phyloP scores from a whole-genome alignment of 1,139 yeast species.

The Scheffersomyces parashehatae region DNA sequence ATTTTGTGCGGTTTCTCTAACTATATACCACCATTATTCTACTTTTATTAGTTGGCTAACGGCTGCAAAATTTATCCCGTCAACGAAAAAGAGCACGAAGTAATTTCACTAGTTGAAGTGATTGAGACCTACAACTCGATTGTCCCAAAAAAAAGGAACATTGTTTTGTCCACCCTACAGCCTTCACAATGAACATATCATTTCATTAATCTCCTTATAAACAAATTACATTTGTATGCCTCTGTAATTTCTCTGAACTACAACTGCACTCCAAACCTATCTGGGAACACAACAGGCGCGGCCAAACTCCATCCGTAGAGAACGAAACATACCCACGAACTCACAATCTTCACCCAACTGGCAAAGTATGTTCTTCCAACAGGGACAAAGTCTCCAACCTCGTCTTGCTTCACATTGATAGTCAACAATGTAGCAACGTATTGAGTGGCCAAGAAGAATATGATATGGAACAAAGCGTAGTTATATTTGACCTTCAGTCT shows the following conservation, averaged over 20 bases:
- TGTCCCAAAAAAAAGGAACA: too few species aligned
- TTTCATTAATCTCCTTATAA: too few species aligned
- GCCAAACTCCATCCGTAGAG: constrained; percentile 88
- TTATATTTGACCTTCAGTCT: constrained; percentile 73
- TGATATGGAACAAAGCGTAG: constrained; percentile 83
- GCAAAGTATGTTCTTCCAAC: constrained; percentile 97
- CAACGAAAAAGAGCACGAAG: too few species aligned
- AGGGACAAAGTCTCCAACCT: constrained; percentile 87
- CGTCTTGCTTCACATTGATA: constrained; percentile 84
- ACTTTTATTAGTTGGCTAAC: too few species aligned
- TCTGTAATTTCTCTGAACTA: constrained; percentile 6
- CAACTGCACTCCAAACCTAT: constrained; percentile 59
- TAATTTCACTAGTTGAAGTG: too few species aligned
- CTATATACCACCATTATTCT: too few species aligned
- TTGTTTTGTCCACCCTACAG: too few species aligned
- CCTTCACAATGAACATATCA: too few species aligned
- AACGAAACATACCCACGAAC: constrained; percentile 88
- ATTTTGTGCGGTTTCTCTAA: too few species aligned
- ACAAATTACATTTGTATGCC: too few species aligned
- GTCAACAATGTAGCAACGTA: constrained; percentile 94
- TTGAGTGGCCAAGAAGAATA: constrained; percentile 94
- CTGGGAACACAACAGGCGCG: constrained; percentile 91
- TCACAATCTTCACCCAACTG: constrained; percentile 89
- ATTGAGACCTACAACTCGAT: too few species aligned
- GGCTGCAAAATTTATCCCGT: too few species aligned